These are phyloP conservation scores for Cyberlindnera amylophila DNA, from an alignment of 805 yeast genomes.

Conservation along the genomic window DNA sequence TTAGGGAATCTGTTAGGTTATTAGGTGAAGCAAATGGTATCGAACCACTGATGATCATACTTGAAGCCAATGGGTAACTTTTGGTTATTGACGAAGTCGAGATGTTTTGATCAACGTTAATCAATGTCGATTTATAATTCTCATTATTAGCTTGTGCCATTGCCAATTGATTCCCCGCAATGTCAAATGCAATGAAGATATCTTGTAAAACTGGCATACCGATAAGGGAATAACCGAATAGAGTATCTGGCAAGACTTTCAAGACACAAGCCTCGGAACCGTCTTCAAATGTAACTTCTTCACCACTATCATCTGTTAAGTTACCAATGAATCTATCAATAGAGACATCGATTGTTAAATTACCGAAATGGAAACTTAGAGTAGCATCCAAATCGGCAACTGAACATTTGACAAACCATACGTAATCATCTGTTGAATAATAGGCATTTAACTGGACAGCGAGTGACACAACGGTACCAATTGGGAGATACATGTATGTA, in stretches of 20 bases:
- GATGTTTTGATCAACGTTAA: constrained; percentile 3
- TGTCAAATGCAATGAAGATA: constrained; percentile 60
- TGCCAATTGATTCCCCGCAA: constrained; percentile 52
- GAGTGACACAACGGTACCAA: constrained; percentile 50
- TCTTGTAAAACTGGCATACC: constrained; percentile 56
- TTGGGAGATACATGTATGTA: constrained; percentile 48
- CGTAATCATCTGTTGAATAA: constrained; percentile 40
- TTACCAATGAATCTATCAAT: constrained; percentile 42
- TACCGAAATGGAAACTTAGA: constrained; percentile 50
- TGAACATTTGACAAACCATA: constrained; percentile 65
- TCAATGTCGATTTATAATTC: constrained; percentile 7
- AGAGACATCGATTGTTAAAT: constrained; percentile 46
- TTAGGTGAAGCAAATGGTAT: constrained; percentile 49
- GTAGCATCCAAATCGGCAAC: constrained; percentile 46
- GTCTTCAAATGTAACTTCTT: constrained; percentile 42
- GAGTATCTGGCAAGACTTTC: constrained; percentile 44
- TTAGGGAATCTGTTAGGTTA: constrained; percentile 22
- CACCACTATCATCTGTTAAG: constrained; percentile 32
- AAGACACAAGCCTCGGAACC: constrained; percentile 59
- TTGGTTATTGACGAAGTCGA: constrained; percentile 5
- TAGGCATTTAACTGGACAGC: constrained; percentile 70
- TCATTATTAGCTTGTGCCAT: constrained; percentile 44
- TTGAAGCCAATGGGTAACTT: constrained; percentile 13
- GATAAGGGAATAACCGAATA: constrained; percentile 47
- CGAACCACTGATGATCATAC: constrained; percentile 36